phyloP scores from a whole-genome alignment of 306 rosid genomes.

The Ormosia emarginata region DNA sequence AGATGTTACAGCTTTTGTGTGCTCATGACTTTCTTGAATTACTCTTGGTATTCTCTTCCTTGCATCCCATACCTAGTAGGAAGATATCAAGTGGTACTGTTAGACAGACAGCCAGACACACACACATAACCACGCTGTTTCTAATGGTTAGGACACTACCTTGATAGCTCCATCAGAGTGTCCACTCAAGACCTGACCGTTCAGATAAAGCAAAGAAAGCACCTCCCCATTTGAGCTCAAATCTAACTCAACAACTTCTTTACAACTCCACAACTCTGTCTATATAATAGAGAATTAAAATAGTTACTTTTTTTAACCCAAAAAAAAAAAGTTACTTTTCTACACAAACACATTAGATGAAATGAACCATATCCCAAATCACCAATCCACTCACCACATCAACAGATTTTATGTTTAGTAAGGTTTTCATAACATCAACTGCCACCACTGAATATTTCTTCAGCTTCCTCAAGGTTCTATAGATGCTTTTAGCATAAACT shows the following conservation, averaged over 20 bases:
- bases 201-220: slow-evolving; percentile 58
- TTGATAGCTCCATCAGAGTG: slow-evolving; percentile 95
- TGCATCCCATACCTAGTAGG: slow-evolving; percentile 80
- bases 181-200: slow-evolving; percentile 73
- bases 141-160: slow-evolving; percentile 43
- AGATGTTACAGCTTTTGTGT: slow-evolving; percentile 81
- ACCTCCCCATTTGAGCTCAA: slow-evolving; percentile 77
- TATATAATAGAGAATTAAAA: slow-evolving; percentile 24
- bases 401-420: slow-evolving; percentile 75
- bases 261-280: slow-evolving; percentile 85
- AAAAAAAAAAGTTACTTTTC: slow-evolving; percentile 13
- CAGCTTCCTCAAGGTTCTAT: slow-evolving; percentile 68
- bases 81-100: slow-evolving; percentile 11
- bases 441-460: slow-evolving; percentile 59
- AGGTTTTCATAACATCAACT: slow-evolving; percentile 58
- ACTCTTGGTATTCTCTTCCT: slow-evolving; percentile 59
- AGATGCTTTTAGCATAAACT: slow-evolving; percentile 68
- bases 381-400: slow-evolving; percentile 60
- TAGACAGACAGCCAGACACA: background rate
- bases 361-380: background rate
- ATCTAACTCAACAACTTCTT: slow-evolving; percentile 68
- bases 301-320: background rate
- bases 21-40: slow-evolving; percentile 79
- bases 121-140: background rate
- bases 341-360: background rate